Evolutionary conservation across 208 protist genomes (phyloP).

Genomic region (Leishmania braziliensis): DNA sequence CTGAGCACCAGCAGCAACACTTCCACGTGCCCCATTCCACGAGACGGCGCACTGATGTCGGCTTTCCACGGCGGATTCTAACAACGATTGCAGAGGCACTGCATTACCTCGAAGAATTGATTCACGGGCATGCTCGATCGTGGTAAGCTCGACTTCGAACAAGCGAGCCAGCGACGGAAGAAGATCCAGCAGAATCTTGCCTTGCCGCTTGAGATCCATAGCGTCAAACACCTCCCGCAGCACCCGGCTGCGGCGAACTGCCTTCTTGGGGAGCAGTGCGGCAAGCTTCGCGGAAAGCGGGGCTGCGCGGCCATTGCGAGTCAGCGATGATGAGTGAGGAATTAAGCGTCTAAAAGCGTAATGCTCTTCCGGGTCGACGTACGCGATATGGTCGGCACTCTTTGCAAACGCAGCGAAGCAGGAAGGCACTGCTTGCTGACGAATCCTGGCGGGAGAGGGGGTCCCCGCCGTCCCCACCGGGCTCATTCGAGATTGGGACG

Average conservation of each 20-base stretch:
- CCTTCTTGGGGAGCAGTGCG: constrained; percentile 21
- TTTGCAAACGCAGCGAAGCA: neutral
- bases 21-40: constrained; percentile 1
- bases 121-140: constrained; percentile 21
- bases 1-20: neutral
- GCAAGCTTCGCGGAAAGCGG: constrained; percentile 22
- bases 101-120: constrained; percentile 3
- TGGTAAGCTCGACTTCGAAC: constrained; percentile 50
- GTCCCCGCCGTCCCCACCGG: neutral
- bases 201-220: constrained; percentile 56
- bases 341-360: neutral
- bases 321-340: neutral
- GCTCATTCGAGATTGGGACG: neutral
- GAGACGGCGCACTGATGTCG: constrained; percentile 11
- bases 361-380: constrained; percentile 4
- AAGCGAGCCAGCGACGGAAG: constrained; percentile 50
- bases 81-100: constrained; percentile 9
- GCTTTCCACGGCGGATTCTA: constrained; percentile 13
- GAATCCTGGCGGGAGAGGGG: neutral
- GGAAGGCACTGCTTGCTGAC: neutral
- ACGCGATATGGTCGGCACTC: neutral
- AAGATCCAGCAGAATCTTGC: constrained; percentile 31
- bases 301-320: neutral
- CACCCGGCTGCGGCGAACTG: constrained; percentile 43
- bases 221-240: constrained; percentile 64